Evolutionary conservation across 2,329 filamentous ascomycete species (phyloP).

Genomic region (Neofusicoccum cordaticola): DNA sequence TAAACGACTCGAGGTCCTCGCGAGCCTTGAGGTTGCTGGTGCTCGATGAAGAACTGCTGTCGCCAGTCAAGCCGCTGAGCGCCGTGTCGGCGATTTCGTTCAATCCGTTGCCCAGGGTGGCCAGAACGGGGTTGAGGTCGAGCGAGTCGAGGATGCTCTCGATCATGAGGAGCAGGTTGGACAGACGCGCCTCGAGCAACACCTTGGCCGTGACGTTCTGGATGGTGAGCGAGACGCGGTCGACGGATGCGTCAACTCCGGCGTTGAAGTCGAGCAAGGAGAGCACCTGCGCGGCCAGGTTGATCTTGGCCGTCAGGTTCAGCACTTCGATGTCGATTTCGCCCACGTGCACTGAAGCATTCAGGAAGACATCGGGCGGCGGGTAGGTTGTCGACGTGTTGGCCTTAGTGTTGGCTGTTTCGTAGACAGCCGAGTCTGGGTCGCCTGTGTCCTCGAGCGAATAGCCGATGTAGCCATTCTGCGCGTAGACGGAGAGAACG

Average conservation of each 20-base stretch:
- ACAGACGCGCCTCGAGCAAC: conserved; percentile 57
- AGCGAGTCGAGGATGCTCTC: conserved; percentile 57
- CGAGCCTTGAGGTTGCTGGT: conserved; percentile 21
- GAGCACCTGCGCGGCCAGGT: conserved; percentile 58
- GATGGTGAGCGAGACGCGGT: conserved; percentile 55
- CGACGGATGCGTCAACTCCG: conserved; percentile 58
- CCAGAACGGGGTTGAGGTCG: conserved; percentile 60
- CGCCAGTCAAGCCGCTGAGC: conserved; percentile 24
- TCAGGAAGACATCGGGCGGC: conserved; percentile 59
- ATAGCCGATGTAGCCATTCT: conserved; percentile 56
- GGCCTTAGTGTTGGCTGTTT: conserved; percentile 50
- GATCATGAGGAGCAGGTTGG: conserved; percentile 60
- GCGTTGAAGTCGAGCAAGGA: conserved; percentile 60
- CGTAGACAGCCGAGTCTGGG: conserved; percentile 51
- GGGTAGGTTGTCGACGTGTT: conserved; percentile 43
- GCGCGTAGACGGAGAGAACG: conserved; percentile 26
- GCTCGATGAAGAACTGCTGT: conserved; percentile 12
- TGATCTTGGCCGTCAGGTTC: conserved; percentile 61
- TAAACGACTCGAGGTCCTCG: conserved; percentile 28
- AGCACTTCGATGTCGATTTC: conserved; percentile 59
- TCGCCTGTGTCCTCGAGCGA: conserved; percentile 52
- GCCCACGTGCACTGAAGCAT: conserved; percentile 57
- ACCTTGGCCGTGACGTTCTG: conserved; percentile 59
- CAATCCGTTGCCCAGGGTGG: conserved; percentile 53
- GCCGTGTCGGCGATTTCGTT: conserved; percentile 48